Conservation (phyloP, 495 filamentous ascomycete genomes). For the Penicillium tannophilum region DNA sequence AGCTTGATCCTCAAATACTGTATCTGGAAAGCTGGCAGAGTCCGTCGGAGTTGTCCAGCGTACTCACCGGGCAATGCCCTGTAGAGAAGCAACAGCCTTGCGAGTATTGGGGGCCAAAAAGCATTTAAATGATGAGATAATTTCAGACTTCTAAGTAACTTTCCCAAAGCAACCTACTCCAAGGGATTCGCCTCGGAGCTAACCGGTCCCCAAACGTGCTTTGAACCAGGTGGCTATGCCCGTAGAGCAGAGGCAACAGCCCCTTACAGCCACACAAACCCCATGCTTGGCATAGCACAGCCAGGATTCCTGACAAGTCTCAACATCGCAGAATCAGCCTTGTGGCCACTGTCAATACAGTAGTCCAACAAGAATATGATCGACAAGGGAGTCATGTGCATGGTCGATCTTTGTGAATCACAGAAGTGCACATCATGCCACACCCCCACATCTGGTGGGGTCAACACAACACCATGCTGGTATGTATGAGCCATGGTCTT, state of each 20-base stretch:
- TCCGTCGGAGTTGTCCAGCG: no score
- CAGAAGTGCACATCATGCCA: background rate
- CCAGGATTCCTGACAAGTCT: conserved; percentile 8
- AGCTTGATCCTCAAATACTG: no score
- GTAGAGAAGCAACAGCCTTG: no score
- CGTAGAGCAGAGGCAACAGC: background rate
- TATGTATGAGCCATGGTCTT: background rate
- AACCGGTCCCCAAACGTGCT: background rate
- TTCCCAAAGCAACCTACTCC: background rate
- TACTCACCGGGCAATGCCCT: no score
- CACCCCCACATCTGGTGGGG: background rate
- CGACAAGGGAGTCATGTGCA: background rate
- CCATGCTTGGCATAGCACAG: conserved; percentile 12
- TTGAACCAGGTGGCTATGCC: conserved; percentile 1
- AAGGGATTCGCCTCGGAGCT: background rate
- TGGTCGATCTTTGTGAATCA: background rate
- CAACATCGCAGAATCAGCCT: background rate
- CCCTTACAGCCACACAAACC: conserved; percentile 4
- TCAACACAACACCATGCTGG: background rate
- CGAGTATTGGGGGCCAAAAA: no score
- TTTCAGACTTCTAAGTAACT: no score
- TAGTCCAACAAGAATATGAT: background rate
- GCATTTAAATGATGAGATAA: no score
- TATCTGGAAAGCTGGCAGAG: no score
- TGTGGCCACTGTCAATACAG: background rate